These are phyloP conservation scores for Dioscorea zingiberensis DNA, from an alignment of 106 monocot species.

Conservation along the genomic window DNA sequence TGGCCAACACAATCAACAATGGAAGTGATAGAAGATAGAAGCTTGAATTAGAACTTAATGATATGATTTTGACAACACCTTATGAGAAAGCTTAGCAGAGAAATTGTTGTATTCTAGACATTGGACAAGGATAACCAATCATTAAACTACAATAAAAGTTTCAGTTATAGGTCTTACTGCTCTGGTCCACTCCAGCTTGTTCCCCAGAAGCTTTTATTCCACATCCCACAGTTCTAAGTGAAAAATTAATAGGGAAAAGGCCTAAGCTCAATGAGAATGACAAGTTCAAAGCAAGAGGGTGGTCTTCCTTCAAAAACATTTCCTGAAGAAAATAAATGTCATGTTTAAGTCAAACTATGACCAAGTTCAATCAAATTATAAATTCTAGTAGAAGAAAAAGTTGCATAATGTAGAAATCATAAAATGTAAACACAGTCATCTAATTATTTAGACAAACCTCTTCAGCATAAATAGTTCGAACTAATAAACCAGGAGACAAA, in stretches of 20 bases:
- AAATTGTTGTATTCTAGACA: too few species aligned
- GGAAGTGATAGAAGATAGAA: too few species aligned
- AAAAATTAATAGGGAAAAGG: slow-evolving; percentile 63
- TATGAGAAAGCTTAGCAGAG: too few species aligned
- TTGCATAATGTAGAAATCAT: too few species aligned
- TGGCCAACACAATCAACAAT: too few species aligned
- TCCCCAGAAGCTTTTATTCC: slow-evolving; percentile 72
- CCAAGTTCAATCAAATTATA: too few species aligned
- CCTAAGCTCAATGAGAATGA: slow-evolving; percentile 83
- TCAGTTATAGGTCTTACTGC: slow-evolving; percentile 41
- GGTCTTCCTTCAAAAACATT: slow-evolving; percentile 72
- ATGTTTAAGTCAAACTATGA: background rate
- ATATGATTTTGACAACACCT: too few species aligned
- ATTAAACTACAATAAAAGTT: too few species aligned
- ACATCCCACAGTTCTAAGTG: slow-evolving; percentile 76
- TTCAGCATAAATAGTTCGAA: slow-evolving; percentile 42
- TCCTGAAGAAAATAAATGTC: slow-evolving; percentile 36
- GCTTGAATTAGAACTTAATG: too few species aligned
- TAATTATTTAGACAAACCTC: slow-evolving; percentile 34
- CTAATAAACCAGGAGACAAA: slow-evolving; percentile 42
- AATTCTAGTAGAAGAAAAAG: too few species aligned
- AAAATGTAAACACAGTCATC: too few species aligned
- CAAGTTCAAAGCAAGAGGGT: slow-evolving; percentile 73
- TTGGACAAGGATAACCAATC: too few species aligned
- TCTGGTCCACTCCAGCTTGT: slow-evolving; percentile 56